phyloP scores from a whole-genome alignment of 2,329 filamentous ascomycete species.

The Stagonosporopsis rhizophila region DNA sequence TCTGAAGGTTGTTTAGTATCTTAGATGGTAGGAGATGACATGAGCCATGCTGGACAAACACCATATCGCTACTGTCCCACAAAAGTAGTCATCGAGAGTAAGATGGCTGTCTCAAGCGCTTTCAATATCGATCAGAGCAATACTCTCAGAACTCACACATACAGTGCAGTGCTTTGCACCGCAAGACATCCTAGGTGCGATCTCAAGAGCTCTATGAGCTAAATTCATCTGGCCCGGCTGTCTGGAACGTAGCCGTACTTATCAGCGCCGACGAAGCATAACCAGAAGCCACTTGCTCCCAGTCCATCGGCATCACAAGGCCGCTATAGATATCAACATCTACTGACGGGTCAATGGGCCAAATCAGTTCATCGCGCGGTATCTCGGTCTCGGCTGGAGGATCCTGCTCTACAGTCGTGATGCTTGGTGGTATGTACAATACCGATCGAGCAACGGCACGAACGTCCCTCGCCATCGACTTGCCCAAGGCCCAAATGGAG shows the following conservation, averaged over 20 bases:
- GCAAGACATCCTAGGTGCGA: too few species aligned
- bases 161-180: not conserved
- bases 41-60: not conserved
- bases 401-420: conserved; percentile 16
- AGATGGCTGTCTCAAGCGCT: not conserved
- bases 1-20: not conserved
- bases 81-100: not conserved
- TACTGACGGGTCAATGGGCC: conserved; percentile 37
- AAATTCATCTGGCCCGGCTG: not conserved
- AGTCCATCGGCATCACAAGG: conserved; percentile 35
- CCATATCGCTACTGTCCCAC: not conserved
- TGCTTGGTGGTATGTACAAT: conserved; percentile 37
- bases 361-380: conserved; percentile 39
- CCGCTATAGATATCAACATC: conserved; percentile 45
- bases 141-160: too few species aligned
- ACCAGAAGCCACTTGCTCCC: conserved; percentile 17
- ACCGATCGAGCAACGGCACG: conserved; percentile 77
- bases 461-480: conserved; percentile 74
- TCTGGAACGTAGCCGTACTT: not conserved
- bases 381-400: conserved; percentile 33
- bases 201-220: not conserved
- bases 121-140: not conserved
- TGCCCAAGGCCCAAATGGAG: conserved; percentile 73
- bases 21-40: not conserved
- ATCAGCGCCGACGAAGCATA: conserved; percentile 6